A percentile compares a stretch with the other conserved stretches of the same genome.
Evolutionary conservation across 768 basidiomycete genomes (phyloP).

Genomic region (Boletus sp.): DNA sequence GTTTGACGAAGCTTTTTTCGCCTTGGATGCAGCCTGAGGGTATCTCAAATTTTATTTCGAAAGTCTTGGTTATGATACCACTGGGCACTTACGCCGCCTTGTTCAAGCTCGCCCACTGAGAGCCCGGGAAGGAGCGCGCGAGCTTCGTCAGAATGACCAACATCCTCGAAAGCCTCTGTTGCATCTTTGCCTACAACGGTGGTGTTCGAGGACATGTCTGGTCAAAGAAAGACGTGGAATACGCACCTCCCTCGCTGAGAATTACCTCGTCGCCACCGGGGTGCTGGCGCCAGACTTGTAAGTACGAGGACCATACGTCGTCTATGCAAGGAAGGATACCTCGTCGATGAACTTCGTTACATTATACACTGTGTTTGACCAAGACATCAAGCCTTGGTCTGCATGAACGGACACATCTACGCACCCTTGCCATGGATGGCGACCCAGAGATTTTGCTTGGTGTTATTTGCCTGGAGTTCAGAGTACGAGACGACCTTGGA

Average conservation of each 20-base stretch:
- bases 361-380: conserved; percentile 71
- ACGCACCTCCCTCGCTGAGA: conserved; percentile 83
- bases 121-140: conserved; percentile 76
- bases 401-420: conserved; percentile 2
- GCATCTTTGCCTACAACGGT: conserved; percentile 76
- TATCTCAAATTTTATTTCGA: conserved; percentile 1
- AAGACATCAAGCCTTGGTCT: neutral
- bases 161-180: conserved; percentile 98
- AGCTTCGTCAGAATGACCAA: conserved; percentile 98
- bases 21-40: conserved; percentile 48
- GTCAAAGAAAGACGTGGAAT: conserved; percentile 18
- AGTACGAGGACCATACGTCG: conserved; percentile 2
- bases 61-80: neutral
- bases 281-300: conserved; percentile 49
- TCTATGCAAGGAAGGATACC: conserved; percentile 41
- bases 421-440: conserved; percentile 83
- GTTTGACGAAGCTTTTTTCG: conserved; percentile 45
- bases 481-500: conserved; percentile 63
- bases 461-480: conserved; percentile 73
- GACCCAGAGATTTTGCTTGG: conserved; percentile 75
- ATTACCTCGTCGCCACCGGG: conserved; percentile 99
- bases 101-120: conserved; percentile 80
- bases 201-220: neutral
- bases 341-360: conserved; percentile 93
- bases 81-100: conserved; percentile 50